Evolutionary conservation across 108 stramenopile species (phyloP), one percentile per base, ranked within the genome.

Genomic region (Fragilaria crotonensis): DNA sequence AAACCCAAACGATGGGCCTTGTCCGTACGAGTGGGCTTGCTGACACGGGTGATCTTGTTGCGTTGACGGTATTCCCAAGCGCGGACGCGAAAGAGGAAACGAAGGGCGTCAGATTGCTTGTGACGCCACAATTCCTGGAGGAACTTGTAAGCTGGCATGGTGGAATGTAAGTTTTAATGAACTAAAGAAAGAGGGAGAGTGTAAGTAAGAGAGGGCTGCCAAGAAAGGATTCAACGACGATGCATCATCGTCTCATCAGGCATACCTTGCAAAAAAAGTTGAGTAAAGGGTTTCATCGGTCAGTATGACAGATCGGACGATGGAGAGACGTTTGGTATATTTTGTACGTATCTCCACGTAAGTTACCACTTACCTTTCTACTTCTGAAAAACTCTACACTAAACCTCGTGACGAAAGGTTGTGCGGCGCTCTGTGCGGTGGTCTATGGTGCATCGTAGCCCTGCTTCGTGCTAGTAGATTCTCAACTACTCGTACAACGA

Each of bases 21-120:
- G 72, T 98, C 97, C 67, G 97, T 97, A 75, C 99, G 97, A 56
- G 97, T 89, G 33, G 99, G 99, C 44, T 86, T 85, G 81, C 80
- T 79, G 75, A 89, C 63, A 45, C 90, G 83, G 62, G 73, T 75
- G 69, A 99, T 89, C 70, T 95, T 95, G 76, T 85, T 85, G 52
- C 89, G 83, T 77, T 99, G 99, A 72, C 99, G 96, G 94, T 98
- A 99, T 78, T 99, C 94, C 99, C 99, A 99, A 41, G 99, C 99
- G 58, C 99, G 96, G 73, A 99, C 97, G 70, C 99, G 97, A 63
- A 98, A 84, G 72, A 99, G 88, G 84, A 98, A 99, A 76, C 99
- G 97, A 63, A 99, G 84, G 59, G 97, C 97, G 77, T 98, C 97
- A 76, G 90, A 93, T 78, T 99, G 99, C 96, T 99, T 99, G 92